A percentile compares a stretch with the other conserved stretches of the same genome.
Conservation (phyloP, 331 rosid genomes). For the Phaseolus coccineus region DNA sequence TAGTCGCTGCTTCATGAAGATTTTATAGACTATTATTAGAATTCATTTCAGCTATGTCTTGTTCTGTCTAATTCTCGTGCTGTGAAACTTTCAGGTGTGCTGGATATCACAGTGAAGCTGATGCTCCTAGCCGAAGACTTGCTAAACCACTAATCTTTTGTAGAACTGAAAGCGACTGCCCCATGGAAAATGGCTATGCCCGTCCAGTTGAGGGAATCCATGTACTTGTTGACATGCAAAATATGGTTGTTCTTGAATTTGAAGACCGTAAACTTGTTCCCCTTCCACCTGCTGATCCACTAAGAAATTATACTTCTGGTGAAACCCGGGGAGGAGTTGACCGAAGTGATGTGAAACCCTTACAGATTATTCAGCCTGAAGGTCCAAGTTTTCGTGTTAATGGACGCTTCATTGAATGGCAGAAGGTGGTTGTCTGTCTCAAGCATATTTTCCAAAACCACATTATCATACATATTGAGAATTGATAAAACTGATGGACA, state of each 20-base stretch:
- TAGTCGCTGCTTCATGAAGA: constrained; percentile 36
- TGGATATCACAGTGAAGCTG: constrained; percentile 89
- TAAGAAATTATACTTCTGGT: constrained; percentile 89
- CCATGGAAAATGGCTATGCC: constrained; percentile 97
- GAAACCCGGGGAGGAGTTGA: constrained; percentile 98
- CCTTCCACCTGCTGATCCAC: constrained; percentile 96
- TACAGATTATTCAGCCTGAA: constrained; percentile 89
- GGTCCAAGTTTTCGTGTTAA: constrained; percentile 97
- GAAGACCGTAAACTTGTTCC: constrained; percentile 93
- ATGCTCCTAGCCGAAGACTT: constrained; percentile 93
- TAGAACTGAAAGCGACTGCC: constrained; percentile 98
- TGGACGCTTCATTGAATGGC: constrained; percentile 90
- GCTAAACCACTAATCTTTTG: constrained; percentile 94
- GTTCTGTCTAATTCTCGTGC: constrained; percentile 20
- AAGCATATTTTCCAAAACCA: constrained; percentile 24
- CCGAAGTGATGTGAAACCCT: constrained; percentile 91
- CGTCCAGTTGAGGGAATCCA: constrained; percentile 98
- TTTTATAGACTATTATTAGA: background rate
- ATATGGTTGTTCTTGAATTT: constrained; percentile 91
- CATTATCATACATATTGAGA: background rate
- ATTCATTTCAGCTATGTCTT: constrained; percentile 14
- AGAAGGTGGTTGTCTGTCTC: constrained; percentile 67
- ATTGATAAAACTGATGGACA: constrained; percentile 34
- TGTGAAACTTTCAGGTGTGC: constrained; percentile 73
- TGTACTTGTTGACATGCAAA: constrained; percentile 95